Conservation (phyloP, 2,329 filamentous ascomycete species). For the Colletotrichum noveboracense region DNA sequence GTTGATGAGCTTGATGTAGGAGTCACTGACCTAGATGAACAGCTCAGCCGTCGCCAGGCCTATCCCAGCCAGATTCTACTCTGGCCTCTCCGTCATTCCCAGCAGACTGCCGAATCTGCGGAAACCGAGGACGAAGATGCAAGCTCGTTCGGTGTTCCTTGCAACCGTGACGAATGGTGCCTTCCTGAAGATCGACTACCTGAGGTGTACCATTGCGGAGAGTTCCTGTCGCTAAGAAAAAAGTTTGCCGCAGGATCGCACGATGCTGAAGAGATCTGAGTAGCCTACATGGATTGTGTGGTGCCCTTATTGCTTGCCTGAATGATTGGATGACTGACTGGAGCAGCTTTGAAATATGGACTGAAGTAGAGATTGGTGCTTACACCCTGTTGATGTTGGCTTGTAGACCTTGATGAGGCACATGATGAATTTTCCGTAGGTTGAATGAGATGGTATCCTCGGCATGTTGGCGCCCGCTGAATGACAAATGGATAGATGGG, state of each 20-base stretch:
- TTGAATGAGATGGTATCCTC: not conserved
- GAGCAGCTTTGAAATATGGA: not conserved
- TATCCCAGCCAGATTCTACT: not conserved
- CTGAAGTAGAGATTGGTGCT: not conserved
- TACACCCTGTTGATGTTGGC: not conserved
- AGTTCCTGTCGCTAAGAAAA: not conserved
- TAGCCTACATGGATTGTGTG: fast-evolving
- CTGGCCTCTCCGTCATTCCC: not conserved
- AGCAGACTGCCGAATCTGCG: not conserved
- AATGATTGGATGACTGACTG: not conserved
- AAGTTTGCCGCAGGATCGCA: not conserved
- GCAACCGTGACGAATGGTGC: not conserved
- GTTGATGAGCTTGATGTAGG: not conserved
- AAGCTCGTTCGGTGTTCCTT: not conserved
- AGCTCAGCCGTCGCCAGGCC: not conserved
- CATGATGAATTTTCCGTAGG: not conserved
- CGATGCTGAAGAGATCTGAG: not conserved
- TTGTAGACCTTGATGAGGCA: not conserved
- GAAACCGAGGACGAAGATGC: not conserved
- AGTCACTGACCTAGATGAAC: not conserved
- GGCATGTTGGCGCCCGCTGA: not conserved
- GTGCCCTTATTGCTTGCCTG: not conserved
- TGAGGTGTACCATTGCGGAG: not conserved
- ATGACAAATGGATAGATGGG: not conserved
- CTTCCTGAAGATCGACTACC: not conserved